These are phyloP conservation scores for Macrocybe gigantea DNA, from an alignment of 768 basidiomycete genomes.

Conservation along the genomic window DNA sequence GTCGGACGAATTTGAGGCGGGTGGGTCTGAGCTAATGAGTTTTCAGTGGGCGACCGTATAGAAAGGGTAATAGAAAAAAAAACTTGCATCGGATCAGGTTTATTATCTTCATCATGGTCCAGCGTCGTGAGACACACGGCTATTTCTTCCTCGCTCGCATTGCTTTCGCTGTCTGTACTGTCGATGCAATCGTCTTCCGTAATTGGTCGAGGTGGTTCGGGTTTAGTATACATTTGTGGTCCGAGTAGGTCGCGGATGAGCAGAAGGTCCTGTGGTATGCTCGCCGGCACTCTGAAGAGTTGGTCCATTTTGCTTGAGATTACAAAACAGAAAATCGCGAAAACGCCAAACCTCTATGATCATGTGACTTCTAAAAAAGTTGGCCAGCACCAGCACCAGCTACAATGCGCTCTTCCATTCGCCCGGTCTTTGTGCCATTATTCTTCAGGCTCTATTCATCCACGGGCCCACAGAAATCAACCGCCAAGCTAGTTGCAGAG, in stretches of 20 bases:
- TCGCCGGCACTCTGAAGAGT: slow-evolving; percentile 57
- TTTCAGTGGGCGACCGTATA: not conserved
- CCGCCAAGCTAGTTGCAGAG: slow-evolving; percentile 77
- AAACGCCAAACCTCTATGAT: not conserved
- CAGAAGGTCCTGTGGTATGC: slow-evolving; percentile 66
- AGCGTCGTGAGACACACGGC: slow-evolving; percentile 50
- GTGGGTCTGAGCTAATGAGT: slow-evolving; percentile 6
- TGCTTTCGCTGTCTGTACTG: slow-evolving; percentile 43
- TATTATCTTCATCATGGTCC: slow-evolving; percentile 31
- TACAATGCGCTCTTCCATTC: slow-evolving; percentile 12
- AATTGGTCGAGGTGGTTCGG: slow-evolving; percentile 2
- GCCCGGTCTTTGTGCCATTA: slow-evolving; percentile 10
- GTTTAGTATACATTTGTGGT: slow-evolving; percentile 5
- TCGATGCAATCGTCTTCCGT: slow-evolving; percentile 40
- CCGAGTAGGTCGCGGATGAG: slow-evolving; percentile 67
- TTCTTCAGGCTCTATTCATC: slow-evolving; percentile 40
- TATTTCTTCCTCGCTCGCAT: slow-evolving; percentile 68
- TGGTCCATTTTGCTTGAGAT: slow-evolving; percentile 23
- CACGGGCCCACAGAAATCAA: slow-evolving; percentile 45
- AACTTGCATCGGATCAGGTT: slow-evolving; percentile 13
- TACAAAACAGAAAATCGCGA: not conserved
- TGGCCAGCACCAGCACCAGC: slow-evolving; percentile 7
- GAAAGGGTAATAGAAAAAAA: slow-evolving; percentile 5
- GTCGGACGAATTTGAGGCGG: slow-evolving; percentile 5
- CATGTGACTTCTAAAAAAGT: not conserved